Conservation (phyloP, 2,329 filamentous ascomycete genomes). For the Nannizzia gypsea region DNA sequence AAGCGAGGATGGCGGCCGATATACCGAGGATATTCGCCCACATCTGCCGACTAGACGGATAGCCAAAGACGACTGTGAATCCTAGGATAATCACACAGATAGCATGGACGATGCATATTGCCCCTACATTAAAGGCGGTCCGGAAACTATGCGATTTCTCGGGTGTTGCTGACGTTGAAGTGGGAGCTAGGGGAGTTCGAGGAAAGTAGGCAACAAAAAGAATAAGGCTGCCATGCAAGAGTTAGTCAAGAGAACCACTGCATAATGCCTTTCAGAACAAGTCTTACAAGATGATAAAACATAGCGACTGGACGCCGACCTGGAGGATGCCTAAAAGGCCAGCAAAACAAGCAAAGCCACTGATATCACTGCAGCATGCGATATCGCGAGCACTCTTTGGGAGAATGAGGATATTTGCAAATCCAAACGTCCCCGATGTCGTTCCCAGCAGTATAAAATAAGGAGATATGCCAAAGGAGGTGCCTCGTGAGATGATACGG, state of each 20-base stretch:
- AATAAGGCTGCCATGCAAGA: conserved; percentile 51
- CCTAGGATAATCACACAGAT: conserved; percentile 55
- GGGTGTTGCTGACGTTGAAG: conserved; percentile 25
- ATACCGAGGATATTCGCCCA: conserved; percentile 85
- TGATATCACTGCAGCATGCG: conserved; percentile 72
- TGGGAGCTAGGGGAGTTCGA: conserved; percentile 43
- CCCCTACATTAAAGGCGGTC: conserved; percentile 64
- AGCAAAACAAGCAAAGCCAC: conserved; percentile 69
- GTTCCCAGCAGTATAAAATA: conserved; percentile 92
- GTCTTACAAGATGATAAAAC: conserved; percentile 79
- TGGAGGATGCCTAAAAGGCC: conserved; percentile 82
- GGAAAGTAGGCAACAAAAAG: conserved; percentile 95
- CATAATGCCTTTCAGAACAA: background rate
- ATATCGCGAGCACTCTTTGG: conserved; percentile 75
- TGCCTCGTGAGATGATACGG: conserved; percentile 74
- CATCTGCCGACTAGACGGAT: conserved; percentile 51
- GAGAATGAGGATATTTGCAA: conserved; percentile 84
- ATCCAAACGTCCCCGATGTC: conserved; percentile 74
- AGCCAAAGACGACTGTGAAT: conserved; percentile 52
- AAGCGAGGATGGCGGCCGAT: conserved; percentile 64
- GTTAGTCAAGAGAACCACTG: background rate
- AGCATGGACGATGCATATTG: conserved; percentile 61
- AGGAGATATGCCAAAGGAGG: conserved; percentile 87
- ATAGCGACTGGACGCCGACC: conserved; percentile 82
- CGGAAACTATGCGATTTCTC: conserved; percentile 55